Base-by-base conservation (phyloP, 2,329 filamentous ascomycete genomes). In the Magnaporthiopsis incrustans region DNA sequence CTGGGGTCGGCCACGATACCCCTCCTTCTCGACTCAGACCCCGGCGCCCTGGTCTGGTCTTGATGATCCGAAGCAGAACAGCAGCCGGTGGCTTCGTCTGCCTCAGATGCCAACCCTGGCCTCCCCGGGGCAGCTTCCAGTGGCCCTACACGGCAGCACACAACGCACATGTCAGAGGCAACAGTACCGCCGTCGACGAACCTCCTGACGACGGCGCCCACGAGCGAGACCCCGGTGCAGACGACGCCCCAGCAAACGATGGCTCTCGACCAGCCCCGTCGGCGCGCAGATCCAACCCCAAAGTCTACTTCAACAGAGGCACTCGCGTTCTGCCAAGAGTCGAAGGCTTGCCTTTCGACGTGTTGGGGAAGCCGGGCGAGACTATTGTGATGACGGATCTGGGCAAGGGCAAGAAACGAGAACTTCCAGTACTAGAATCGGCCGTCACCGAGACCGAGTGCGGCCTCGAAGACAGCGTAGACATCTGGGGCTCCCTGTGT, bases 351-450 rank as follows among this genome's bases (percentile, higher is more conserved):
- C 68, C 66, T 4, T 65, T 73, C 18, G 67, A 70, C 33, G 74
- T 77, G 63, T 67, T 80, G 15, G 78, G 78, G 3, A 71, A 73
- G 65, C 73, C 74, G 2, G 77, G 78, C 15, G 74, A 78, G 22
- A 79, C 80, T 30, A 78, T 85, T 59, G 74, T 85, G 50, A 73
- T 85, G 72, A 76, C 69, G 64, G 75, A 79, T 53, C 66, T 66
- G n/a, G 72, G 71, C 5, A 66, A 67, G 25, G 33, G 72, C 60
- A n/a, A 14, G 22, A 56, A 27, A 11, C 60, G 32, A 58, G 26
- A 44, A 35, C 2, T 53, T 44, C 53, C 15, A 58, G 4, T 22
- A 11, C 22, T 35, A 11, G 8, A 58, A 18, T 22, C n/a, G 35
- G 18, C 18, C 1, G 32, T 53, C 22, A 0, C 25, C 32, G 25